Evolutionary conservation across 352 stramenopile genomes (phyloP).

Genomic region (Elongisporangium undulatum): DNA sequence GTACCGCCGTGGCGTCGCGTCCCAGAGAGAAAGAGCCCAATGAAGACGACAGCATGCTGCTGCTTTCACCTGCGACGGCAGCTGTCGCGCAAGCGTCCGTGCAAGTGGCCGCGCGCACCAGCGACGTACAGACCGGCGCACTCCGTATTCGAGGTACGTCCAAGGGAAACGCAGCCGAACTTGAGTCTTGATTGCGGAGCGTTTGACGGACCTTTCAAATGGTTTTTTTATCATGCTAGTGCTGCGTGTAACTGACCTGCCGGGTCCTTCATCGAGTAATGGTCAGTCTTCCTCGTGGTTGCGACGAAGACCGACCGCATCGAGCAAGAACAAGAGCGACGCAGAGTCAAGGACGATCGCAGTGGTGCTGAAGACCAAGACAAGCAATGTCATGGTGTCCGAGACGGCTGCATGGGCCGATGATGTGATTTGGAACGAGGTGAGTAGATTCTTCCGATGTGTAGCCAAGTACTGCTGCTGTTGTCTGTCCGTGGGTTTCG

Average conservation of each 20-base stretch:
- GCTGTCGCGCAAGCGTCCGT: conserved; percentile 48
- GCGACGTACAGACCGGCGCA: conserved; percentile 35
- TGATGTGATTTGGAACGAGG: conserved; percentile 51
- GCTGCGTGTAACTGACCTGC: conserved; percentile 46
- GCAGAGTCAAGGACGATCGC: conserved; percentile 32
- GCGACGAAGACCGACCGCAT: conserved; percentile 6
- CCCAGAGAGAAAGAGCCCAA: conserved; percentile 3
- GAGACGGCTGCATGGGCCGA: conserved; percentile 32
- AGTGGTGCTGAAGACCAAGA: conserved; percentile 34
- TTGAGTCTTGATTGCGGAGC: neutral
- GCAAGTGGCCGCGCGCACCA: conserved; percentile 37
- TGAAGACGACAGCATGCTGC: conserved; percentile 9
- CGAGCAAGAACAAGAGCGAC: conserved; percentile 20
- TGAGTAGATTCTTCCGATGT: conserved; percentile 8
- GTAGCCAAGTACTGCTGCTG: neutral
- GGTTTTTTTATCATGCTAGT: conserved; percentile 17
- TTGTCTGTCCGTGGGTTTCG: neutral
- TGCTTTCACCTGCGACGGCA: conserved; percentile 45
- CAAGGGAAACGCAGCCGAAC: neutral
- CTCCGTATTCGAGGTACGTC: conserved; percentile 54
- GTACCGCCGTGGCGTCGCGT: conserved; percentile 11
- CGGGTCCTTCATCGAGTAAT: conserved; percentile 19
- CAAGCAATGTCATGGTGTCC: conserved; percentile 29
- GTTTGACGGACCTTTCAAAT: neutral
- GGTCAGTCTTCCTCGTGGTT: conserved; percentile 39